phyloP scores from a whole-genome alignment of 2,329 filamentous ascomycete species.

The Penicillium sp. region DNA sequence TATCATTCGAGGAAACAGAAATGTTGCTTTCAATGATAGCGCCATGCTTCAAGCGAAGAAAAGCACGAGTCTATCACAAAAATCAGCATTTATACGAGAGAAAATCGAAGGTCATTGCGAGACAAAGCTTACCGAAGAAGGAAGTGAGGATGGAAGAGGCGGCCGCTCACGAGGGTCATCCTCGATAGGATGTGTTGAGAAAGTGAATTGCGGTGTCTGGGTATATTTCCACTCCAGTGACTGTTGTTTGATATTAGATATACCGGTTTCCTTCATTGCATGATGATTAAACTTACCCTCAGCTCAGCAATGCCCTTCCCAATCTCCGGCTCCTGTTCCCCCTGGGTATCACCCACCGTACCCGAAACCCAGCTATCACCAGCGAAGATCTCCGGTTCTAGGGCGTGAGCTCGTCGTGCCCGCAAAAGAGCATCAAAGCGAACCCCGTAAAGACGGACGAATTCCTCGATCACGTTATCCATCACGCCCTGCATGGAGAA shows the following conservation, averaged over 20 bases:
- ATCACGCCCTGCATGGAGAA: conserved; percentile 55
- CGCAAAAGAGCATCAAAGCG: conserved; percentile 37
- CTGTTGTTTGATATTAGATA: conserved; percentile 27
- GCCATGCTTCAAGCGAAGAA: conserved; percentile 47
- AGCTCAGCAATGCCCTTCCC: conserved; percentile 62
- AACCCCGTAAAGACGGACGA: conserved; percentile 67
- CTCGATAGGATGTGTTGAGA: conserved; percentile 65
- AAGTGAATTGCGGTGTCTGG: conserved; percentile 83
- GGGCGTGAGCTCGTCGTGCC: conserved; percentile 38
- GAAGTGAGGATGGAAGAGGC: conserved; percentile 53
- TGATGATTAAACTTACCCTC: conserved; percentile 50
- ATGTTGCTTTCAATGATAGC: conserved; percentile 45
- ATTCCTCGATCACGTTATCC: conserved; percentile 66
- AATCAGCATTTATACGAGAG: conserved; percentile 3
- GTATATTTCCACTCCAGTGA: conserved; percentile 72
- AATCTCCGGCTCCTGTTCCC: conserved; percentile 57
- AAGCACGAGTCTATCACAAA: conserved; percentile 42
- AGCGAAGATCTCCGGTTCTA: conserved; percentile 37
- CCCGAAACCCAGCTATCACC: conserved; percentile 44
- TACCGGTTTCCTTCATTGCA: neutral
- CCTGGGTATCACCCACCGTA: conserved; percentile 57
- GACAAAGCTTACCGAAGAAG: conserved; percentile 46
- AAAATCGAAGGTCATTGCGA: neutral
- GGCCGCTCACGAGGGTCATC: conserved; percentile 63
- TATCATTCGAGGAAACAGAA: conserved; percentile 40